A percentile compares a stretch with the other conserved stretches of the same genome.
These are phyloP conservation scores for Turritis glabra DNA, from an alignment of 345 rosid species.

Conservation along the genomic window DNA sequence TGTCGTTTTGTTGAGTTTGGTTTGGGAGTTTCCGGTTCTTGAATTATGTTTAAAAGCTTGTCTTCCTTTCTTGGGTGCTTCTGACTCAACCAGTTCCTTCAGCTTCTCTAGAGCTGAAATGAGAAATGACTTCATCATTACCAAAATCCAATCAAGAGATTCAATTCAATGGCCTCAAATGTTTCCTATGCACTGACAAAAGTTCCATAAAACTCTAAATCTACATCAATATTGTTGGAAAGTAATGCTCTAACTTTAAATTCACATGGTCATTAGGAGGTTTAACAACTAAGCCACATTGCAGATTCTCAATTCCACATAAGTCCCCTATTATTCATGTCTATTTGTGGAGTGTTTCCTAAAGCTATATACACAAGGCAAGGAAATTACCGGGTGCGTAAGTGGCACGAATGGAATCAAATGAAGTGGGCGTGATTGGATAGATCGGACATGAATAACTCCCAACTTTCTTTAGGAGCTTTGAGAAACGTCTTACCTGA, in stretches of 20 bases:
- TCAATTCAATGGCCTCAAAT: not conserved
- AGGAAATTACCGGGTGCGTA: constrained; percentile 66
- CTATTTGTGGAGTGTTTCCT: not conserved
- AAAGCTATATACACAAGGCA: constrained; percentile 2
- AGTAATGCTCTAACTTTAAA: not conserved
- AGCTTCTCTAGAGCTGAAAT: constrained; percentile 73
- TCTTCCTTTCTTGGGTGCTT: constrained; percentile 58
- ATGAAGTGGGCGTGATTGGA: constrained; percentile 48
- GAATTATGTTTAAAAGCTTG: constrained; percentile 45
- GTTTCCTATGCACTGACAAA: constrained; percentile 1
- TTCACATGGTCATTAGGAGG: not conserved
- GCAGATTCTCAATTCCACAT: not conserved
- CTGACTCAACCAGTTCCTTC: constrained; percentile 66
- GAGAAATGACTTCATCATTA: constrained; percentile 7
- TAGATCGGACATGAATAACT: constrained; percentile 57
- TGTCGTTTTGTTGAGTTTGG: constrained; percentile 16
- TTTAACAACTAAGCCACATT: not conserved
- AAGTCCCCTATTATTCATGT: not conserved
- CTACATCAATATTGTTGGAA: not conserved
- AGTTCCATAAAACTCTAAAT: not conserved
- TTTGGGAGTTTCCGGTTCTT: constrained; percentile 38
- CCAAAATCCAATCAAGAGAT: not conserved
- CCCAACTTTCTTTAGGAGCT: constrained; percentile 72
- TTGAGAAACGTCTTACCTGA: constrained; percentile 79
- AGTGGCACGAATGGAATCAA: constrained; percentile 50